Evolutionary conservation across 129 eudicot genomes (phyloP).

Genomic region (Deinandra increscens): DNA sequence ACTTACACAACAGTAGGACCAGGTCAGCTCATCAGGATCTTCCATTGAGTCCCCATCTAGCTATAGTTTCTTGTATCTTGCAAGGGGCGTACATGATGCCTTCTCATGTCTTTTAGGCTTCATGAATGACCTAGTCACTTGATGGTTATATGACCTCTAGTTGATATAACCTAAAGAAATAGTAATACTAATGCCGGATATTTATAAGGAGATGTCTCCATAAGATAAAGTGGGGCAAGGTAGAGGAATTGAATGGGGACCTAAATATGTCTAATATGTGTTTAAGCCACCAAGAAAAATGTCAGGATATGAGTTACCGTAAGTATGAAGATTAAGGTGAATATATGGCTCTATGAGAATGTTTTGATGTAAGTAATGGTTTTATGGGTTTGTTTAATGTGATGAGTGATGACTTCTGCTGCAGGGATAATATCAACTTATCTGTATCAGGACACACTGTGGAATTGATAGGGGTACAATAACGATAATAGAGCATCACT

Average conservation of each 20-base stretch:
- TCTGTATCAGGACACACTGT: neutral
- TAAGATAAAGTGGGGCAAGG: constrained; percentile 9
- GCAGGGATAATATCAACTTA: neutral
- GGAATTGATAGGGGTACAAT: neutral
- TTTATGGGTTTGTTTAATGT: neutral
- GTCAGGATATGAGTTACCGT: neutral
- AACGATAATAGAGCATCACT: neutral
- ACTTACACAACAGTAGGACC: neutral
- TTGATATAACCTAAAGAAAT: neutral
- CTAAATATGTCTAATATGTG: neutral
- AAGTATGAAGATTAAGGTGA: neutral
- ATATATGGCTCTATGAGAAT: neutral
- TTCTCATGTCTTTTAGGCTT: neutral
- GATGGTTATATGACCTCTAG: neutral
- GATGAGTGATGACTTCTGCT: neutral
- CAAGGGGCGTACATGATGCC: neutral
- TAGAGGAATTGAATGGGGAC: neutral
- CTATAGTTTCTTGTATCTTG: no score
- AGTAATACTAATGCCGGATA: neutral
- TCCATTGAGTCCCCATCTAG: neutral
- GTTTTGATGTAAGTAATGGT: neutral
- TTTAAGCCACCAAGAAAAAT: neutral
- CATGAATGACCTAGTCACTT: neutral
- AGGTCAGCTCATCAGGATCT: neutral
- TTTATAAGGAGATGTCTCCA: neutral